A percentile compares a stretch with the other conserved stretches of the same genome.
These are phyloP conservation scores for Ustilago curta DNA, from an alignment of 1,284 basidiomycete species.

Conservation along the genomic window DNA sequence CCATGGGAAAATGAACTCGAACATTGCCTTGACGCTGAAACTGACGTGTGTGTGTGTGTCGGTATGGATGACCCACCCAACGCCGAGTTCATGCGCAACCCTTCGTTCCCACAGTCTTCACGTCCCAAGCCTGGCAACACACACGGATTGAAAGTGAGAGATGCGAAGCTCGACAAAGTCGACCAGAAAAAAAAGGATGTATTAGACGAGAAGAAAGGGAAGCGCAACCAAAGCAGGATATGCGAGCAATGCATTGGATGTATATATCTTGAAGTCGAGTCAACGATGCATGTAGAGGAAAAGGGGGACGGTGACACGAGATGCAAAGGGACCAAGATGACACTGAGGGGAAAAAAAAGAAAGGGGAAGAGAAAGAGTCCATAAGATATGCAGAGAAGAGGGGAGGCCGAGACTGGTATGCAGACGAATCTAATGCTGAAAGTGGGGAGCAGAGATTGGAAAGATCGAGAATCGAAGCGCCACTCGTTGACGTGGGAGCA, in stretches of 20 bases:
- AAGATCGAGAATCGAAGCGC: neutral
- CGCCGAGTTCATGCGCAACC: no score
- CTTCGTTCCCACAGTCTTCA: no score
- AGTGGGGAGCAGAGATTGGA: neutral
- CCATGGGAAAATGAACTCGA: neutral
- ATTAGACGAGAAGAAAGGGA: neutral
- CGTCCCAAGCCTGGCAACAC: no score
- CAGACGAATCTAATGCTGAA: neutral
- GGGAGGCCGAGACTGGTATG: neutral
- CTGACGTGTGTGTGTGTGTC: no score
- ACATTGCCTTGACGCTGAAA: no score
- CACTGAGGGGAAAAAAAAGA: neutral
- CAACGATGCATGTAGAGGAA: neutral
- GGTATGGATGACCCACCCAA: no score
- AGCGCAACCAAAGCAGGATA: neutral
- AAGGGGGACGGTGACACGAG: neutral
- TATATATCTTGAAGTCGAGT: neutral
- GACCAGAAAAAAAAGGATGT: neutral
- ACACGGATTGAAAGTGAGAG: no score
- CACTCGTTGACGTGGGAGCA: neutral
- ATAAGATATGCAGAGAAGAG: neutral
- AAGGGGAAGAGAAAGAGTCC: neutral
- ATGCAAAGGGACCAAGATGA: neutral
- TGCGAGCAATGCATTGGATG: conserved; percentile 1
- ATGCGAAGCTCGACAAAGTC: conserved; percentile 6